phyloP scores from a whole-genome alignment of 257 asterid species.

The Paulownia fortunei region DNA sequence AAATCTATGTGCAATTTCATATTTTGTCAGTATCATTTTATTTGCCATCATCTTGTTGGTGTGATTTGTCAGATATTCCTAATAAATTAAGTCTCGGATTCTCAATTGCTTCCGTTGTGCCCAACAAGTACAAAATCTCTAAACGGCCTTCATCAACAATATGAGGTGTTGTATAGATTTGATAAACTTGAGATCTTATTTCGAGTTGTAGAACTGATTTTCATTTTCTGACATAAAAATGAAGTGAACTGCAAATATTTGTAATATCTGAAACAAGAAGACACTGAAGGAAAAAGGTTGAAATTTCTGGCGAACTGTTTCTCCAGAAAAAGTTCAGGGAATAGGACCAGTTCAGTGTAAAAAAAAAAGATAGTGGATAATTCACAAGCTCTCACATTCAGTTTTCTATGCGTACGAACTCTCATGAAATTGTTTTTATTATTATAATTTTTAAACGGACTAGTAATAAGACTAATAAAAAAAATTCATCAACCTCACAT shows the following conservation, averaged over 20 bases:
- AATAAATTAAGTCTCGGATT: too few relatives aligned
- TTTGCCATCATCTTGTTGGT: too few relatives aligned
- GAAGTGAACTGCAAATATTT: background rate
- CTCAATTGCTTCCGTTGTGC: too few relatives aligned
- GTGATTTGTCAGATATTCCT: too few relatives aligned
- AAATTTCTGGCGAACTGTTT: background rate
- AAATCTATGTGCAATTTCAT: too few relatives aligned
- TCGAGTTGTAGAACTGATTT: background rate
- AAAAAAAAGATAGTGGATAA: background rate
- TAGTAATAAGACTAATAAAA: background rate
- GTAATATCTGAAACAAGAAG: background rate
- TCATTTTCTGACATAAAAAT: background rate
- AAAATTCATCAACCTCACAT: background rate
- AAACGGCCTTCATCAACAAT: background rate
- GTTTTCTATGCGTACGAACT: background rate
- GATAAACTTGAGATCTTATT: background rate
- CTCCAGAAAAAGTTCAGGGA: background rate
- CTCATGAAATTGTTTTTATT: background rate
- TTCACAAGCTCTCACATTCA: background rate
- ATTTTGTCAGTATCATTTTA: too few relatives aligned
- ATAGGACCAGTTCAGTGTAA: background rate
- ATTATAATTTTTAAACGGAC: background rate
- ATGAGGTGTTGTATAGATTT: background rate
- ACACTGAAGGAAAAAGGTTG: background rate
- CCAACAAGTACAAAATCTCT: background rate